phyloP scores from a whole-genome alignment of 2,329 filamentous ascomycete species.

The Rhinocladiella mackenziei region DNA sequence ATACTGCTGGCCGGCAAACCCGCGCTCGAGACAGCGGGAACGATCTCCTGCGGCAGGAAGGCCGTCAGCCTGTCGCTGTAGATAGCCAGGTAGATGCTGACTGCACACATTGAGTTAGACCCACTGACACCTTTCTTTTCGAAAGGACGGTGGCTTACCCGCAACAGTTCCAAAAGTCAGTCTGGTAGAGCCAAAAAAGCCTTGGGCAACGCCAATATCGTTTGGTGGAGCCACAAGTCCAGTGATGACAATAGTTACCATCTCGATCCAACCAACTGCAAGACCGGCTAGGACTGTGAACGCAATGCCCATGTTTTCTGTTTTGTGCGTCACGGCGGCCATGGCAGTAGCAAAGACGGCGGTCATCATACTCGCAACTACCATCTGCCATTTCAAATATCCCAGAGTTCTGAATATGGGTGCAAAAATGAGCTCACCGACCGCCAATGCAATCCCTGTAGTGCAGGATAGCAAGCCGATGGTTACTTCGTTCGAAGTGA shows the following conservation, averaged over 20 bases:
- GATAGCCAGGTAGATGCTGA: conserved; percentile 30
- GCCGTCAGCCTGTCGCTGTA: conserved; percentile 18
- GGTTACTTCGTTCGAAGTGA: conserved; percentile 37
- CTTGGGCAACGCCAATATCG: conserved; percentile 31
- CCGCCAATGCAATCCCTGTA: conserved; percentile 10
- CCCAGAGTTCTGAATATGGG: conserved; percentile 29
- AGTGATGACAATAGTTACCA: conserved; percentile 28
- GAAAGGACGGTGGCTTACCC: conserved; percentile 2
- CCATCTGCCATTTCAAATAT: conserved; percentile 25
- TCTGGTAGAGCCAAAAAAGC: conserved; percentile 29
- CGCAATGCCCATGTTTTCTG: conserved; percentile 25
- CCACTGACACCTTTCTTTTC: no score
- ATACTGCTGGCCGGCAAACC: conserved; percentile 39
- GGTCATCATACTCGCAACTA: conserved; percentile 20
- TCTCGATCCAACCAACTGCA: conserved; percentile 29
- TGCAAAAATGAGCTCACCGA: conserved; percentile 30
- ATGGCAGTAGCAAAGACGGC: conserved; percentile 27
- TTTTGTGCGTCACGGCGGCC: conserved; percentile 26
- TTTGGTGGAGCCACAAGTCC: conserved; percentile 29
- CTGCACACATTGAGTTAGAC: conserved; percentile 11
- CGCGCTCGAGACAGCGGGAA: conserved; percentile 36
- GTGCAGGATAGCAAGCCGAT: conserved; percentile 42
- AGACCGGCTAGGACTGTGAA: conserved; percentile 30
- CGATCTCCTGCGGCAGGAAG: conserved; percentile 14
- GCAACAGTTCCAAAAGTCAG: conserved; percentile 28